These are phyloP conservation scores for Leptographium radiaticola DNA, from an alignment of 2,329 filamentous ascomycete genomes.

Conservation along the genomic window DNA sequence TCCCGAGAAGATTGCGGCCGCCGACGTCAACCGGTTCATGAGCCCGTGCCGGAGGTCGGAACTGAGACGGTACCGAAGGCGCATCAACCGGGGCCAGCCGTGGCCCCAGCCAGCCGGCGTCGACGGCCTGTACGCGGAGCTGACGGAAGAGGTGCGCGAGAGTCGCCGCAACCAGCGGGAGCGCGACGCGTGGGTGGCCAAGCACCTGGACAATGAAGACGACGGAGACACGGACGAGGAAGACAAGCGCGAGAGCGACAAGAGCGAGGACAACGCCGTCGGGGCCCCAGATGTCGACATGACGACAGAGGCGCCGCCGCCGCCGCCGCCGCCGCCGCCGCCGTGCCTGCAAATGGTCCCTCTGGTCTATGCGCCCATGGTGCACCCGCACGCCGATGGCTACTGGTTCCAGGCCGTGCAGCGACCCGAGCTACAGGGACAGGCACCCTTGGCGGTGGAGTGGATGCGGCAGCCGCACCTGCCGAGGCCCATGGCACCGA, in stretches of 20 bases:
- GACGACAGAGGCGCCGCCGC: no score
- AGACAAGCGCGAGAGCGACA: neutral
- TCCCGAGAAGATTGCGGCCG: neutral
- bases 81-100: neutral
- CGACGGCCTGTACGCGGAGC: neutral
- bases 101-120: neutral
- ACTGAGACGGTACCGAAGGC: neutral
- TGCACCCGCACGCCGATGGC: no score
- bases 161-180: neutral
- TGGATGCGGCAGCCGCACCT: no score
- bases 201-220: neutral
- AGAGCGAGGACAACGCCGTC: no score
- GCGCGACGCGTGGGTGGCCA: neutral
- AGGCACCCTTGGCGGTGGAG: no score
- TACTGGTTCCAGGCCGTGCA: no score
- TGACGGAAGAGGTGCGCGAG: neutral
- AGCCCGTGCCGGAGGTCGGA: neutral
- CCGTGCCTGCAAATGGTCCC: no score
- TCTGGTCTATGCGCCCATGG: no score
- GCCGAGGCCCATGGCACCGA: no score
- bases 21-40: neutral
- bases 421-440: no score
- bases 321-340: no score
- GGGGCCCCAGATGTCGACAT: no score
- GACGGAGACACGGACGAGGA: neutral